A percentile compares a stretch with the other conserved stretches of the same genome.
phyloP scores from a whole-genome alignment of 2,329 filamentous ascomycete genomes.

The Talaromyces sp. region DNA sequence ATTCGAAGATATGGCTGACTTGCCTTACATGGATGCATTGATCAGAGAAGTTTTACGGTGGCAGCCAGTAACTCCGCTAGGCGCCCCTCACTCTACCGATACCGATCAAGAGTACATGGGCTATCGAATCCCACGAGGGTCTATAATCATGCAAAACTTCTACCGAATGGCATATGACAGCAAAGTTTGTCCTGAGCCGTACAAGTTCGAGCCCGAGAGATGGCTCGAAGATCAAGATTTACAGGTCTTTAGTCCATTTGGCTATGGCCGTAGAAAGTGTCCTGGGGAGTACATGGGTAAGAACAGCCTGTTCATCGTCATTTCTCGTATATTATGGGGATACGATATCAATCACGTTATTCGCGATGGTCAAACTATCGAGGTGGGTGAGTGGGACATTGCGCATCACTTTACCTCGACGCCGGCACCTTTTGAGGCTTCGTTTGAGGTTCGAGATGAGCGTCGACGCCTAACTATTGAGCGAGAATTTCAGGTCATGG shows the following conservation, averaged over 20 bases:
- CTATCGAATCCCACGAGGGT: conserved; percentile 43
- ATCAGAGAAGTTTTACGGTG: conserved; percentile 35
- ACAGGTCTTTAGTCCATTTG: conserved; percentile 52
- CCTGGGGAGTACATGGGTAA: conserved; percentile 32
- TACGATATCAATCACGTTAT: conserved; percentile 25
- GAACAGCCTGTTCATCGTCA: conserved; percentile 50
- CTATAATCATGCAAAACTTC: conserved; percentile 42
- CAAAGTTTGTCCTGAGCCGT: conserved; percentile 27
- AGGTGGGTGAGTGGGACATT: conserved; percentile 33
- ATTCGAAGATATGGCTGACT: conserved; percentile 28
- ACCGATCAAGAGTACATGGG: conserved; percentile 47
- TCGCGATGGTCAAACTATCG: conserved; percentile 35
- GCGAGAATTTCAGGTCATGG: background rate
- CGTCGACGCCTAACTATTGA: background rate
- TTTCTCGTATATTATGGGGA: conserved; percentile 53
- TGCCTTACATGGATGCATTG: conserved; percentile 34
- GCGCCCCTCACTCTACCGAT: conserved; percentile 46
- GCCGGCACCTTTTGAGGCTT: conserved; percentile 28
- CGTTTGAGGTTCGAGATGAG: background rate
- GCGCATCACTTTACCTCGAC: conserved; percentile 23
- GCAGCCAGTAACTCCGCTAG: conserved; percentile 43
- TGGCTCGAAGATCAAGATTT: conserved; percentile 46
- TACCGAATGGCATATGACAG: conserved; percentile 44
- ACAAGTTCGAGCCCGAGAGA: conserved; percentile 38
- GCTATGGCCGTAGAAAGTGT: conserved; percentile 53